A percentile compares a stretch with the other conserved stretches of the same genome.
These are phyloP conservation scores for Hyphopichia fennica DNA, from an alignment of 1,139 yeast species.

Conservation along the genomic window DNA sequence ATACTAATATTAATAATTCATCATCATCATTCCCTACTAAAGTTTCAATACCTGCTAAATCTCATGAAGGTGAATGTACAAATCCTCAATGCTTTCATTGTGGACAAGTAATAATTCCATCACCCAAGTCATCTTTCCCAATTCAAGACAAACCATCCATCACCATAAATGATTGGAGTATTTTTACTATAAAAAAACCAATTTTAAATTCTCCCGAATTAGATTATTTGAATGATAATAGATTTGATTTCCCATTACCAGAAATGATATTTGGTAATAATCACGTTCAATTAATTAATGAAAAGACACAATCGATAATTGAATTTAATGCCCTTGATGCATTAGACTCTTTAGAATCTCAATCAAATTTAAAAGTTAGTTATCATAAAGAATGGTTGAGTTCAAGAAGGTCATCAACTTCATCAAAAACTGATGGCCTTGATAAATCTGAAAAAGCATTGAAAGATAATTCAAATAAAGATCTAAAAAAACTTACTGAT, in stretches of 20 bases:
- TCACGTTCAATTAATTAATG: slow-evolving; percentile 51
- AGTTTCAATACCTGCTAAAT: slow-evolving; percentile 33
- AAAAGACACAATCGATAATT: slow-evolving; percentile 45
- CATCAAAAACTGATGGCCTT: slow-evolving; percentile 15
- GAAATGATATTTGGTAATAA: slow-evolving; percentile 98
- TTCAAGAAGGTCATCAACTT: slow-evolving; percentile 47
- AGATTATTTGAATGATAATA: slow-evolving; percentile 61
- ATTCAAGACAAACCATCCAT: slow-evolving; percentile 65
- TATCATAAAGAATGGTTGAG: slow-evolving; percentile 89
- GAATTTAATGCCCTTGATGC: slow-evolving; percentile 82
- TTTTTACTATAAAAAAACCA: slow-evolving; percentile 72
- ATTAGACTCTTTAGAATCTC: slow-evolving; percentile 56
- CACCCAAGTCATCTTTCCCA: slow-evolving; percentile 67
- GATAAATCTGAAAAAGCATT: slow-evolving; percentile 29
- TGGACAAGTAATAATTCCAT: slow-evolving; percentile 71
- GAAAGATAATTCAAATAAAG: slow-evolving; percentile 28
- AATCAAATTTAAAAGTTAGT: slow-evolving; percentile 58
- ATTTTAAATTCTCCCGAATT: slow-evolving; percentile 74
- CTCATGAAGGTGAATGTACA: slow-evolving; percentile 34
- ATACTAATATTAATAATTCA: neutral
- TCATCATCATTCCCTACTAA: slow-evolving; percentile 5
- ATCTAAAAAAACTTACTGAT: slow-evolving; percentile 41
- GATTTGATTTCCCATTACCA: slow-evolving; percentile 79
- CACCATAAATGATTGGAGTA: slow-evolving; percentile 70
- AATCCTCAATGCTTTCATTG: slow-evolving; percentile 64